These are phyloP conservation scores for Colletotrichum gigasporum DNA, from an alignment of 2,329 filamentous ascomycete species.

Conservation along the genomic window DNA sequence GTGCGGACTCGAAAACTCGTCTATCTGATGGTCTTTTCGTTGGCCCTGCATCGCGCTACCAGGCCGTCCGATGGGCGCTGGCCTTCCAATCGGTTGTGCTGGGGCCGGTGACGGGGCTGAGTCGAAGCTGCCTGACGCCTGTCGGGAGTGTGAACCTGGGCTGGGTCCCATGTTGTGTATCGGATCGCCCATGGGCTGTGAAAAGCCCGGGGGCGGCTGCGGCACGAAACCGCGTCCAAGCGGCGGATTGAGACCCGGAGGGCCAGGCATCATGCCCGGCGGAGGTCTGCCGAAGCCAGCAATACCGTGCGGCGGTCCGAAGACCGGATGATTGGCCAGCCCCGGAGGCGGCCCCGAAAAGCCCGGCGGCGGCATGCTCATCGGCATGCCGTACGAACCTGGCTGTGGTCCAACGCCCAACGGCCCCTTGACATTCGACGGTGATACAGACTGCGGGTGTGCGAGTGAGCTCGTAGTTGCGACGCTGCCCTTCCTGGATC, in stretches of 20 bases:
- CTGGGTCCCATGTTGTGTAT: constrained; percentile 50
- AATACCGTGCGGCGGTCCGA: constrained; percentile 47
- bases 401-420: constrained; percentile 42
- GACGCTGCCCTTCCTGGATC: constrained; percentile 65
- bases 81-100: constrained; percentile 80
- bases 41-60: constrained; percentile 73
- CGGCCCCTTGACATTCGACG: constrained; percentile 60
- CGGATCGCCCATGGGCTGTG: constrained; percentile 52
- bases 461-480: constrained; percentile 36
- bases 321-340: constrained; percentile 51
- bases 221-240: constrained; percentile 51
- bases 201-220: constrained; percentile 64
- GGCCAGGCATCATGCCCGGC: constrained; percentile 57
- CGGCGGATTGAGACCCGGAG: constrained; percentile 60
- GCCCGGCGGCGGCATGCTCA: constrained; percentile 66
- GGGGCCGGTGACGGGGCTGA: constrained; percentile 54
- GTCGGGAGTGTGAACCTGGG: constrained; percentile 73
- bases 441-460: constrained; percentile 68
- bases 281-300: constrained; percentile 51
- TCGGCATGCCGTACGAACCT: constrained; percentile 64
- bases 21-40: constrained; percentile 60
- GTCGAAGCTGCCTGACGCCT: constrained; percentile 78
- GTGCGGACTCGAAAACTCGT: constrained; percentile 80
- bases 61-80: constrained; percentile 88
- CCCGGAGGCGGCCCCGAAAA: constrained; percentile 48